Conservation (phyloP, 371 early-diverging fungal species). For the Furculomyces boomerangus region DNA sequence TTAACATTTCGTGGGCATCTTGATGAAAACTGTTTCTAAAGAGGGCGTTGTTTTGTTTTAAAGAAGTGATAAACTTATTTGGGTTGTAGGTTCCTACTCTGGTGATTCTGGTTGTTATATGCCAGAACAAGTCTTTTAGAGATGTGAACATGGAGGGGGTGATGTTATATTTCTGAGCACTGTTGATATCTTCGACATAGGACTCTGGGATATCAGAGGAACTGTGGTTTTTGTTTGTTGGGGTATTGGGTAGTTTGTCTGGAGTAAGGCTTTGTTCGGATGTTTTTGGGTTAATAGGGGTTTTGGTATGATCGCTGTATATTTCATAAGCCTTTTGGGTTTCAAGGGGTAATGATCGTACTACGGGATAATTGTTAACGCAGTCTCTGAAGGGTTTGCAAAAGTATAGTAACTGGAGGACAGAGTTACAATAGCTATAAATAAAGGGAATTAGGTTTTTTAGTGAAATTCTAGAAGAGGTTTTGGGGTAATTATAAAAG, state of each 20-base stretch:
- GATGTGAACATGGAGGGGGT: slow-evolving; percentile 68
- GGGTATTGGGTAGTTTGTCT: neutral
- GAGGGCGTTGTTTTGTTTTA: slow-evolving; percentile 72
- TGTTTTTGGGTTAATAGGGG: slow-evolving; percentile 14
- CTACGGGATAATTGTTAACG: slow-evolving; percentile 48
- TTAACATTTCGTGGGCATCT: slow-evolving; percentile 95
- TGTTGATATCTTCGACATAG: slow-evolving; percentile 19
- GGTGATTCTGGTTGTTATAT: slow-evolving; percentile 64
- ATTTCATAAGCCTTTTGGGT: slow-evolving; percentile 18
- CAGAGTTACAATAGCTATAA: slow-evolving; percentile 93
- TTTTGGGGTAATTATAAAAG: neutral
- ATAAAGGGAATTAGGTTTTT: slow-evolving; percentile 12
- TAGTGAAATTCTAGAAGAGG: neutral
- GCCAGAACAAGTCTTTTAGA: slow-evolving; percentile 72
- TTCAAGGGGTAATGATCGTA: slow-evolving; percentile 13
- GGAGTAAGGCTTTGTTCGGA: slow-evolving; percentile 14
- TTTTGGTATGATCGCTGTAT: slow-evolving; percentile 11
- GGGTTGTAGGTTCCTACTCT: slow-evolving; percentile 78
- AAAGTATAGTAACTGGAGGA: slow-evolving; percentile 88
- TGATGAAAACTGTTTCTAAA: slow-evolving; percentile 89
- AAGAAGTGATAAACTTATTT: slow-evolving; percentile 60
- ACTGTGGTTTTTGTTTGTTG: neutral
- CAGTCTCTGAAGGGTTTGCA: slow-evolving; percentile 90
- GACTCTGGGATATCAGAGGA: neutral
- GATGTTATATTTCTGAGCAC: slow-evolving; percentile 26